phyloP scores from a whole-genome alignment of 306 rosid species.

The Pyrus bretschneideri region DNA sequence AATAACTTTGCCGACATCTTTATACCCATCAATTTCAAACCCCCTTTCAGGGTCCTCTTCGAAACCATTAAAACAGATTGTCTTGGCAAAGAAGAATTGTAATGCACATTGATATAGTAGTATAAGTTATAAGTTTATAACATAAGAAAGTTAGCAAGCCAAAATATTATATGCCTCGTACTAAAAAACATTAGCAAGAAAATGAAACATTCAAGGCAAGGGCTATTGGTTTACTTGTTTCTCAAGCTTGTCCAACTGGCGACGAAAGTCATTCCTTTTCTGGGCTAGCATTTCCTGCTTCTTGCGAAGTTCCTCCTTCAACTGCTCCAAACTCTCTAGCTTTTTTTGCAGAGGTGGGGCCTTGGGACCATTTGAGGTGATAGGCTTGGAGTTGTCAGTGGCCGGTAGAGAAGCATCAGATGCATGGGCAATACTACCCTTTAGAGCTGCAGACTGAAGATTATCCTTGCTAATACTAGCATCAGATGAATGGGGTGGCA shows the following conservation, averaged over 20 bases:
- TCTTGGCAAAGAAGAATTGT: not conserved
- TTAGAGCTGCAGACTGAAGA: slow-evolving; percentile 53
- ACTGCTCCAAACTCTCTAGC: slow-evolving; percentile 63
- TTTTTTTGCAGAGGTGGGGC: slow-evolving; percentile 72
- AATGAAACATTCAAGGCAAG: not conserved
- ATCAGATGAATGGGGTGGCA: slow-evolving; percentile 37
- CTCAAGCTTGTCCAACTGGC: slow-evolving; percentile 69
- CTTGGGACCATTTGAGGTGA: slow-evolving; percentile 52
- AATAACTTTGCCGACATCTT: not conserved
- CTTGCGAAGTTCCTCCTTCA: slow-evolving; percentile 92
- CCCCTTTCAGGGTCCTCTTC: not conserved
- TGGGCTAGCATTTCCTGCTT: slow-evolving; percentile 92
- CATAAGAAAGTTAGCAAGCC: not conserved
- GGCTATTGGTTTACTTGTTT: slow-evolving; percentile 51
- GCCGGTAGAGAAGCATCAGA: slow-evolving; percentile 43
- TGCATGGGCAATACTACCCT: slow-evolving; percentile 24
- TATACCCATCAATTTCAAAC: not conserved
- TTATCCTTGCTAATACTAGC: slow-evolving; percentile 49
- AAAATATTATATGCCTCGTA: slow-evolving; percentile 8
- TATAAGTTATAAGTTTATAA: not conserved
- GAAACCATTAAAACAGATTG: slow-evolving; percentile 6
- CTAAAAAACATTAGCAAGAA: slow-evolving; percentile 9
- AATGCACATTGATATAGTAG: not conserved
- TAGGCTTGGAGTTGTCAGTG: slow-evolving; percentile 46
- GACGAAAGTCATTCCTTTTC: slow-evolving; percentile 79